Base-by-base conservation (phyloP, 2,329 filamentous ascomycete species). In the Sporothrix phasma region DNA sequence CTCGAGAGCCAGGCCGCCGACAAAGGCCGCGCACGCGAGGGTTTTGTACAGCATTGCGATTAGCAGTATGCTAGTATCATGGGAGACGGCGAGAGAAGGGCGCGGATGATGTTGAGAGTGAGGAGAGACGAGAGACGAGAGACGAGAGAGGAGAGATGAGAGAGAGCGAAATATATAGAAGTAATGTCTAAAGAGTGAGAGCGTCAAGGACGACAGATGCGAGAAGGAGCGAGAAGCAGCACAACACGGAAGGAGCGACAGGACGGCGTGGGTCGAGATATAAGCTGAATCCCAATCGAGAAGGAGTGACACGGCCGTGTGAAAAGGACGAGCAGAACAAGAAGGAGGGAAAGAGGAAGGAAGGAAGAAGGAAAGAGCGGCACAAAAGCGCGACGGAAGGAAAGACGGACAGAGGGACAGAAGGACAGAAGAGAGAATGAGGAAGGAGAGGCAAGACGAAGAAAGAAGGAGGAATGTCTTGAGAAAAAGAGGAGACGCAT, bases 1-100 rank as follows among this genome's bases (percentile, higher is more conserved):
- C 41, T 65, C 66, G 26, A 67, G 47, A n/a, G 63, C 66, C 39
- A 66, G 43, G 53, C 66, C 46, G 39, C 66, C 62, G 13, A 63
- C 66, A 17, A 66, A 60, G 39, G 56, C 63, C 29, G 24, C 46
- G 39, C 47, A 49, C 10, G 63, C 43, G 26, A 67, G 46, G 26
- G 53, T 56, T 61, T 64, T 64, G 65, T 66, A 65, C 17, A 61
- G 61, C 66, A 67, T 67, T 29, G 13, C 45, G 31, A 61, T 24
- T 53, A 51, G 8, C 11, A 17, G 10, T 22, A 58, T 13, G 39
- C 2, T 31, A 15, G 10, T 22, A n/a, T 53, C 34, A 61, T 45
- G 46, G 26, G 31, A 19, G 17, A 41, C 11, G 59, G n/a, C 7
- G 22, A 31, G n/a, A 29, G 39, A 10, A 46, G 17, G 10, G 24